Percentiles rank a stretch among this genome's conserved stretches.
phyloP scores from a whole-genome alignment of 2,329 filamentous ascomycete genomes.

The Fulvia fulva region DNA sequence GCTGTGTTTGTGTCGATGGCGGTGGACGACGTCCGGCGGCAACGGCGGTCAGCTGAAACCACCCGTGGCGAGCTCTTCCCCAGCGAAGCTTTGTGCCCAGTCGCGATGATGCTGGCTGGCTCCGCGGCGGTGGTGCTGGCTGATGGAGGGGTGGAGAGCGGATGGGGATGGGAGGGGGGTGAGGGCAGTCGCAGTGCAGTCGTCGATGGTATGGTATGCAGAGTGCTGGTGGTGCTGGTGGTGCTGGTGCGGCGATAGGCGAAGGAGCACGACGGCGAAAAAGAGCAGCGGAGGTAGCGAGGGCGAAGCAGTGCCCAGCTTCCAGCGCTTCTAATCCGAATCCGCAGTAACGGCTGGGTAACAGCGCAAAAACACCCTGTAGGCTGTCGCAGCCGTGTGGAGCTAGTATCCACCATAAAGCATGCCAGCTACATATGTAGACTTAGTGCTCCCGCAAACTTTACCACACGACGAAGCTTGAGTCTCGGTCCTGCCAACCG shows the following conservation, averaged over 20 bases:
- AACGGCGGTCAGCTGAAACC: constrained; percentile 6
- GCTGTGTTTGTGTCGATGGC: not conserved
- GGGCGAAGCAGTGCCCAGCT: not conserved
- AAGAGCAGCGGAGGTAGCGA: not conserved
- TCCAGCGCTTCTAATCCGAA: not conserved
- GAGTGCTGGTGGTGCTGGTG: too few species aligned
- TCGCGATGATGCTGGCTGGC: not conserved
- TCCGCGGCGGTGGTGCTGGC: constrained; percentile 1
- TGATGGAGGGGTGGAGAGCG: not conserved
- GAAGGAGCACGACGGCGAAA: not conserved
- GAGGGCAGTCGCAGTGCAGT: not conserved
- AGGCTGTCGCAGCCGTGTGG: too few species aligned
- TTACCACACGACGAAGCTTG: not conserved
- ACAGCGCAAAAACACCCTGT: not conserved
- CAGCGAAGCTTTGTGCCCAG: not conserved
- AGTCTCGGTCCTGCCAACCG: not conserved
- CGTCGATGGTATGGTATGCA: not conserved
- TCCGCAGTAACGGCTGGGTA: not conserved
- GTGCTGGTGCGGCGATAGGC: too few species aligned
- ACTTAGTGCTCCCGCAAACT: not conserved
- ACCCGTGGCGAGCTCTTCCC: not conserved
- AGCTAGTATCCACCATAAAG: not conserved
- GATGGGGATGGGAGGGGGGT: not conserved
- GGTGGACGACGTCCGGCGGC: not conserved
- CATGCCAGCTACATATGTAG: not conserved